These are phyloP conservation scores for Cenchrus fungigraminus DNA, from an alignment of 176 grass and related monocot genomes.

Conservation along the genomic window DNA sequence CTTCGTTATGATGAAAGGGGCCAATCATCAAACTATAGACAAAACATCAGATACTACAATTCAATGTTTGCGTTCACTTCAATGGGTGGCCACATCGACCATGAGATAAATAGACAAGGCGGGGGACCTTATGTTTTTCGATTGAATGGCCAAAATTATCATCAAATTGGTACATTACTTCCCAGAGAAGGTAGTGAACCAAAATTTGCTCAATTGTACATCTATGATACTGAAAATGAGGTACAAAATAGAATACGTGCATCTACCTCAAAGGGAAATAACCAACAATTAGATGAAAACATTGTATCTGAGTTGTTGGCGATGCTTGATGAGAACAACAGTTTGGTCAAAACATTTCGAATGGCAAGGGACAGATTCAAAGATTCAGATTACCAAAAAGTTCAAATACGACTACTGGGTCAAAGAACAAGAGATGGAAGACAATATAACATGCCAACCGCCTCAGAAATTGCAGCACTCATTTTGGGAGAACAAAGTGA, in stretches of 20 bases:
- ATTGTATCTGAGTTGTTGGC: conserved; percentile 11
- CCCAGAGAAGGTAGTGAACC: neutral
- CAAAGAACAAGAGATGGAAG: neutral
- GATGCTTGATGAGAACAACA: conserved; percentile 45
- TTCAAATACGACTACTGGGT: neutral
- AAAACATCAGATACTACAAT: conserved; percentile 47
- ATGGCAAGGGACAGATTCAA: conserved; percentile 49
- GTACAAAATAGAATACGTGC: conserved; percentile 17
- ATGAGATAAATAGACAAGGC: conserved; percentile 24
- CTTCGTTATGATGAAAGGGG: too few relatives aligned
- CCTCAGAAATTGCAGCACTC: conserved; percentile 25
- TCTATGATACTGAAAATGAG: conserved; percentile 38
- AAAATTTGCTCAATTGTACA: conserved; percentile 3
- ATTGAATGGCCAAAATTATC: conserved; percentile 38
- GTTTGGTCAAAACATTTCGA: conserved; percentile 37
- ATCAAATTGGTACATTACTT: conserved; percentile 34
- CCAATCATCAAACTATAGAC: neutral
- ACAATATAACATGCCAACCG: conserved; percentile 10
- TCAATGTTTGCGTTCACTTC: conserved; percentile 49
- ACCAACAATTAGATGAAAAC: neutral
- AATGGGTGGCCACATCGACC: conserved; percentile 35
- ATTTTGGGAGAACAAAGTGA: too few relatives aligned
- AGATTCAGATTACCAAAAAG: too few relatives aligned
- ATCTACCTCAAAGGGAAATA: too few relatives aligned
- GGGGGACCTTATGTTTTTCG: conserved; percentile 39